Base-by-base conservation (phyloP, 345 rosid genomes). In the Adansonia digitata region DNA sequence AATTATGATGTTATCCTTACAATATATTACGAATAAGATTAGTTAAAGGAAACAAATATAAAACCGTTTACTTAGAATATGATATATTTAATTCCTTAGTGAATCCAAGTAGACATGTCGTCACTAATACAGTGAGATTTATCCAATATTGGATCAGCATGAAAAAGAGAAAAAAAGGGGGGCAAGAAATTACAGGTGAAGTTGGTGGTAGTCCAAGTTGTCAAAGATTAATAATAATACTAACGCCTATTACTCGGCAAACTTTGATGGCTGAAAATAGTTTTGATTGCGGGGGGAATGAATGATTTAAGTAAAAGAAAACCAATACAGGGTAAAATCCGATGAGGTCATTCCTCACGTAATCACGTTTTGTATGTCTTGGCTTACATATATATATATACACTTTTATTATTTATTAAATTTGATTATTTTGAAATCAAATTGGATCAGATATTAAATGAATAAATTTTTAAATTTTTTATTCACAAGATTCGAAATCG, bases 301-400 rank as follows among this genome's bases (percentile, higher is more conserved):
- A 53, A 22, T 2, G 27, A 8, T 59, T 60, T 1, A 13, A 60
- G 64, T 62, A 17, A 60, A 62, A 15, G 13, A 40, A 31, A 18
- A 35, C 31, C 10, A 5, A 15, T 14, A 7, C 22, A 61, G n/a
- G 34, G 22, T 14, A 62, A 62, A 37, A 24, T 3, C 37, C 9
- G n/a, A 10, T 45, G 72, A 68, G 29, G 72, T 69, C 73, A 69
- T 27, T 48, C 57, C 42, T 69, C 39, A 48, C 73, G 48, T 69
- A 69, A 69, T 69, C 59, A 69, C 39, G 17, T 31, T 31, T 1
- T 31, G 34, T 31, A 31, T 31, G 34, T 31, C 3, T 31, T 31
- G 1, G 3, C 3, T 1, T 31, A 31, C 3, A 31, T 31, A 31
- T 31, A 31, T 31, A 31, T 31, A 31, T 31, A 31, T 31, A 31